Percentiles rank a stretch among this genome's conserved stretches.
phyloP scores from a whole-genome alignment of 2,329 filamentous ascomycete genomes.

The Venturia aucupariae region DNA sequence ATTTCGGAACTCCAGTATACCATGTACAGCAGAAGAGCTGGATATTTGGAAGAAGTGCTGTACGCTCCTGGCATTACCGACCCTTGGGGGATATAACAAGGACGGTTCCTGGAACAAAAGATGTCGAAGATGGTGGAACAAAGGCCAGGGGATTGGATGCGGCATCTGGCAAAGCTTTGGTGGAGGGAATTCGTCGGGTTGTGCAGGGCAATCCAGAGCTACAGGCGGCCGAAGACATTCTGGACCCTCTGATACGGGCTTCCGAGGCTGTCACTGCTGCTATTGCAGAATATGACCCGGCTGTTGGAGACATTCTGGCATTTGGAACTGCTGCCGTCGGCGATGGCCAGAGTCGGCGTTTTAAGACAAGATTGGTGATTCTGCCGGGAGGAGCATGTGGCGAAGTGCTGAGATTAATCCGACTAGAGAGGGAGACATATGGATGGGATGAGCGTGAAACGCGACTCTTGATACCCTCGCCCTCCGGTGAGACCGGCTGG shows the following conservation, averaged over 20 bases:
- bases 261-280: background rate
- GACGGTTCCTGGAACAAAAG: background rate
- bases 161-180: background rate
- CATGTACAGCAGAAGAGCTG: background rate
- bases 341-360: background rate
- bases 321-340: conserved; percentile 44
- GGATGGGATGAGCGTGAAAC: conserved; percentile 16
- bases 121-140: too few species aligned
- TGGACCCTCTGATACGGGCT: background rate
- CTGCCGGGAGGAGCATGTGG: conserved; percentile 44
- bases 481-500: conserved; percentile 40
- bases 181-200: background rate
- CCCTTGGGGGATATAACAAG: background rate
- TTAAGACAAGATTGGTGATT: conserved; percentile 24
- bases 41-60: background rate
- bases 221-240: background rate
- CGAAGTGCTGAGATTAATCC: conserved; percentile 48
- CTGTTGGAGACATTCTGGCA: conserved; percentile 40
- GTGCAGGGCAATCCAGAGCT: conserved; percentile 8
- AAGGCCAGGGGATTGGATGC: background rate
- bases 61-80: background rate
- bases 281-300: conserved; percentile 29
- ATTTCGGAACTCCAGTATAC: conserved; percentile 10
- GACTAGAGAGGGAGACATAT: conserved; percentile 24
- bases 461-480: conserved; percentile 32